Evolutionary conservation across 495 filamentous ascomycete genomes (phyloP), one percentile per base, ranked within the genome.

Genomic region (Xanthoparmelia taractica): DNA sequence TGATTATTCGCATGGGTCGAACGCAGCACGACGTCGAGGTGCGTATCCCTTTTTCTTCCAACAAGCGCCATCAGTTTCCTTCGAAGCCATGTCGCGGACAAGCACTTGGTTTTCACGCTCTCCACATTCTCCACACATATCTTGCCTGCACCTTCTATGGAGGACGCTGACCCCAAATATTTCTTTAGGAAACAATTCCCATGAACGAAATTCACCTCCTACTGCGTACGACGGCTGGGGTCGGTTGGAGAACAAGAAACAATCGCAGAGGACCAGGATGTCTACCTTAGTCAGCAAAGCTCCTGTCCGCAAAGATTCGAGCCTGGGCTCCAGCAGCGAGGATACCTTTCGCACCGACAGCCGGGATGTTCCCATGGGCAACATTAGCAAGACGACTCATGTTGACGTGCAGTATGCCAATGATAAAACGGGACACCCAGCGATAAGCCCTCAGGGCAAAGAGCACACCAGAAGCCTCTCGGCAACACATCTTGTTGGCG

Each of bases 311-410:
- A 59, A 31, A 45, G 31, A n/a, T 23, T 41, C 60, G 27, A 56
- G 47, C 37, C 27, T 34, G 15, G 36, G 34, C 5, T 56, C 50
- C 13, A 52, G 48, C n/a, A 52, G 48, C 23, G 45, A 64, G 37
- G 17, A n/a, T 23, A 29, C 43, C 2, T 64, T 52, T 34, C 55
- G 62, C 13, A 59, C 29, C 12, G 40, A 54, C 29, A 37, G 43
- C 17, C 56, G 48, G 23, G 48, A 60, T 40, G 23, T 64, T 8
- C 57, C 63, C 0, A 41, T 64, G 25, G 63, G 56, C 17, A 43
- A 40, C n/a, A 64, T 64, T n/a, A 54, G 33, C 63, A 64, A 64
- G 37, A 64, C 63, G 4, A 64, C 17, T n/a, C 23, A 52, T 37
- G 57, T 64, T 23, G 36, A 52, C 33, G 25, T 64, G 2, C 38